Evolutionary conservation across 2,329 filamentous ascomycete genomes (phyloP).

Genomic region (Zasmidium angulare): DNA sequence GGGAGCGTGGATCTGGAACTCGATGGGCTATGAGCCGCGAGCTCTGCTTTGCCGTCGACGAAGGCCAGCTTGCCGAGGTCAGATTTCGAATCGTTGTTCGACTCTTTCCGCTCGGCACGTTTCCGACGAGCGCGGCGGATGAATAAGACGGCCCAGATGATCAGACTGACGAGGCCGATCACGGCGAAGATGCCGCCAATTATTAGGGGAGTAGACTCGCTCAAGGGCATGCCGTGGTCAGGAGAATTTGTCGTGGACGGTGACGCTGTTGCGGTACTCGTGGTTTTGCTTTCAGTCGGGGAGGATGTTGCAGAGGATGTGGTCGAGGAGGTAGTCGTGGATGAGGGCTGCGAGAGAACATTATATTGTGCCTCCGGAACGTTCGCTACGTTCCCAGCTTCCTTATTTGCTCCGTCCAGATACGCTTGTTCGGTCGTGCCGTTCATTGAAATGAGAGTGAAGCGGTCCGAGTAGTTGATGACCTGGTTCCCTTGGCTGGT

Average conservation of each 20-base stretch:
- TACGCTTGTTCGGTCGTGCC: slow-evolving; percentile 53
- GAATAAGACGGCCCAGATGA: slow-evolving; percentile 9
- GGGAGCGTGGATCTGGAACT: background rate
- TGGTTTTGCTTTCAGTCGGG: background rate
- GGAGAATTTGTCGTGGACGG: background rate
- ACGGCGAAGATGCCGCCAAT: background rate
- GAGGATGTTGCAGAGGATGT: background rate
- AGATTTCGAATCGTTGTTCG: background rate
- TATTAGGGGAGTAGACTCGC: background rate
- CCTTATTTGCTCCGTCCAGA: slow-evolving; percentile 22
- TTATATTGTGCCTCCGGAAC: slow-evolving; percentile 23
- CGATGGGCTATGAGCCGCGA: slow-evolving; percentile 2
- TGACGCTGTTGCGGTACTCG: slow-evolving; percentile 1
- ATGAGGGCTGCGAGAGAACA: slow-evolving; percentile 7
- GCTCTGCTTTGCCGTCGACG: slow-evolving; percentile 3
- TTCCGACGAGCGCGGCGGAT: background rate
- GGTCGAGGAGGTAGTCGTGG: slow-evolving; percentile 1
- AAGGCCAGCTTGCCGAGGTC: background rate
- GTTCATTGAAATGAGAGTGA: slow-evolving; percentile 63
- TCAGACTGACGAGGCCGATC: slow-evolving; percentile 6
- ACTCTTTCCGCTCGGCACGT: background rate
- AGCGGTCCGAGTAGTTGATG: slow-evolving; percentile 61
- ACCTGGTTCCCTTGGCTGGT: slow-evolving; percentile 38
- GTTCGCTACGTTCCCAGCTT: slow-evolving; percentile 11
- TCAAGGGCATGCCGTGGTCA: background rate